These are phyloP conservation scores for Cunninghamia lanceolata DNA, from an alignment of 75 land plant species.

Conservation along the genomic window DNA sequence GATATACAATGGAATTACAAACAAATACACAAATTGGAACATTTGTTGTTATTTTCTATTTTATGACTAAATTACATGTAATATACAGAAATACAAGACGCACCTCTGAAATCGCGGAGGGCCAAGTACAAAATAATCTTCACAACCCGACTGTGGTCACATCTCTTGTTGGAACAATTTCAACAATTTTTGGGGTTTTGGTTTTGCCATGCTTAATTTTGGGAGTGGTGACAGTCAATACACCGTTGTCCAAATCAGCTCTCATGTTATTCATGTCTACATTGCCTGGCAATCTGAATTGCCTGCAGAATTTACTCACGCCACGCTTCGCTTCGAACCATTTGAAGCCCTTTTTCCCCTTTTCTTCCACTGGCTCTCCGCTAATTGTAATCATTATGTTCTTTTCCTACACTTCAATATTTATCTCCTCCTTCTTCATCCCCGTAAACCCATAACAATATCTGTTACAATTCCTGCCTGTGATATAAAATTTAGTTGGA, in stretches of 20 bases:
- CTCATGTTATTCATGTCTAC: slow-evolving; percentile 17
- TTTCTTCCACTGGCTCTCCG: slow-evolving; percentile 14
- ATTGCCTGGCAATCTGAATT: slow-evolving; percentile 20
- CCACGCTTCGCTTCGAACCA: slow-evolving; percentile 19
- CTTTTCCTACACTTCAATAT: slow-evolving; percentile 23
- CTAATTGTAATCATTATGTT: slow-evolving; percentile 9
- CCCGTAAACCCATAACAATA: neutral
- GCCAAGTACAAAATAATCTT: too few relatives aligned
- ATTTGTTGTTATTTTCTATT: too few relatives aligned
- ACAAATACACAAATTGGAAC: too few relatives aligned
- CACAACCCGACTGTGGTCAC: neutral
- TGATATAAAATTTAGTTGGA: neutral
- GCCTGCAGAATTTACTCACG: slow-evolving; percentile 17
- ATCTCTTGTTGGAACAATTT: neutral
- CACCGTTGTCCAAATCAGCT: slow-evolving; percentile 21
- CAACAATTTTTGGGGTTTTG: neutral
- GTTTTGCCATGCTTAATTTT: neutral
- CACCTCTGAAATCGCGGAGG: too few relatives aligned
- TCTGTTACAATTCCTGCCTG: neutral
- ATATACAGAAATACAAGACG: too few relatives aligned
- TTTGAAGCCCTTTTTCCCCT: neutral
- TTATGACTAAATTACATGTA: too few relatives aligned
- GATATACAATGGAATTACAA: too few relatives aligned
- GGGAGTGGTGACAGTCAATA: slow-evolving; percentile 23
- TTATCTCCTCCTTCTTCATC: slow-evolving; percentile 27